phyloP scores from a whole-genome alignment of 306 rosid genomes.

The Trichosanthes cucumerina region DNA sequence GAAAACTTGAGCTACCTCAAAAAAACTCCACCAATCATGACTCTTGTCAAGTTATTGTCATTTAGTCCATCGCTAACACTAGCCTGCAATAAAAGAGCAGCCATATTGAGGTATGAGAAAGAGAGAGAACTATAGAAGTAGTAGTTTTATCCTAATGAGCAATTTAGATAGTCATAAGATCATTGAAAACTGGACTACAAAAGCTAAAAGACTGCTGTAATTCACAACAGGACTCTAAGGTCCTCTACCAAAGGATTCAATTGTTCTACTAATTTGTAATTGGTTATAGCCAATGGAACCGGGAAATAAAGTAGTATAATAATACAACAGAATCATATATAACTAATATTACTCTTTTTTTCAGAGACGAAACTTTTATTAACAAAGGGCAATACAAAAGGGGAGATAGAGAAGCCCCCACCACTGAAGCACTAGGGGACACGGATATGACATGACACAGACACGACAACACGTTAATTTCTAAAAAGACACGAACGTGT shows the following conservation, averaged over 20 bases:
- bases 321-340: background rate
- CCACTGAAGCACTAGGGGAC: background rate
- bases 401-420: background rate
- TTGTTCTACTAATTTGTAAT: background rate
- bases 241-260: background rate
- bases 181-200: background rate
- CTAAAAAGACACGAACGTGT: background rate
- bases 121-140: background rate
- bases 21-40: constrained; percentile 78
- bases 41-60: constrained; percentile 71
- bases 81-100: constrained; percentile 48
- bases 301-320: background rate
- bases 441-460: background rate
- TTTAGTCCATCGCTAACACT: constrained; percentile 70
- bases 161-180: background rate
- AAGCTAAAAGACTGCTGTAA: background rate
- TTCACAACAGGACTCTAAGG: background rate
- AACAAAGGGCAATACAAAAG: background rate
- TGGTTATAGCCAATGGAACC: background rate
- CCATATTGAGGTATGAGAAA: constrained; percentile 12
- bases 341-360: background rate
- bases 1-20: constrained; percentile 40
- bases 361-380: background rate
- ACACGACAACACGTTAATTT: background rate
- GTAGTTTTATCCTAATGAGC: background rate